Evolutionary conservation across 2,329 filamentous ascomycete genomes (phyloP), one percentile per base, ranked within the genome.

Genomic region (Grosmannia serpens): DNA sequence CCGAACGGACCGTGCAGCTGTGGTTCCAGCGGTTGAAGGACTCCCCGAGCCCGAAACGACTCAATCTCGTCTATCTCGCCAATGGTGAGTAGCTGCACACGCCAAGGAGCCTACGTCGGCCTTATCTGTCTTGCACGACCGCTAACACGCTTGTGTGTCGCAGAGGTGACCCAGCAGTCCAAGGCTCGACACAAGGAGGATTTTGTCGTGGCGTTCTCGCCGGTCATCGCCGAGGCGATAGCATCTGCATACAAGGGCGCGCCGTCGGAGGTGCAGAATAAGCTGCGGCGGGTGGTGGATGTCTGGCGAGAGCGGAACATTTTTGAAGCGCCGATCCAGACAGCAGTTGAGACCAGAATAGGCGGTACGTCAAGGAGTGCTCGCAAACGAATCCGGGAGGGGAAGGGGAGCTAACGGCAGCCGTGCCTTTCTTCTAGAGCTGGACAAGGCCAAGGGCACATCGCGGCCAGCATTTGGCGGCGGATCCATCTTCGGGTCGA

Each of bases 141-240:
- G 29, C 60, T 61, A 33, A 61, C 58, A 22, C 20, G 20, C 17
- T 4, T 8, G 26, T 60, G 50, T 15, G 53, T 41, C 3, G 4
- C 67, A 94, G 94, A 99, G 78, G 91, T 99, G 60, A 88, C 90
- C 26, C 94, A 99, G 70, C 94, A 97, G 69, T 96, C 91, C 27
- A 95, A 95, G 72, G 92, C 89, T 53, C 86, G 92, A 41, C 86
- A 88, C 62, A 96, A 95, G 72, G 85, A 91, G 57, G 94, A 99
- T 66, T 99, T 99, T 65, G 81, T 96, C 17, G 81, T 87, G 61
- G 92, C 94, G 9, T 97, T 96, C 71, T 87, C 92, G 52, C 91
- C 94, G 5, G 81, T 96, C 65, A 88, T 99, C 62, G 89, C 89
- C 24, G 94, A 99, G 71, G 92, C 91, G n/a, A 87, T 88, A 11